Percentiles rank a stretch among this genome's conserved stretches.
These are phyloP conservation scores for Trypanosoma avium DNA, from an alignment of 208 protist genomes.

Conservation along the genomic window DNA sequence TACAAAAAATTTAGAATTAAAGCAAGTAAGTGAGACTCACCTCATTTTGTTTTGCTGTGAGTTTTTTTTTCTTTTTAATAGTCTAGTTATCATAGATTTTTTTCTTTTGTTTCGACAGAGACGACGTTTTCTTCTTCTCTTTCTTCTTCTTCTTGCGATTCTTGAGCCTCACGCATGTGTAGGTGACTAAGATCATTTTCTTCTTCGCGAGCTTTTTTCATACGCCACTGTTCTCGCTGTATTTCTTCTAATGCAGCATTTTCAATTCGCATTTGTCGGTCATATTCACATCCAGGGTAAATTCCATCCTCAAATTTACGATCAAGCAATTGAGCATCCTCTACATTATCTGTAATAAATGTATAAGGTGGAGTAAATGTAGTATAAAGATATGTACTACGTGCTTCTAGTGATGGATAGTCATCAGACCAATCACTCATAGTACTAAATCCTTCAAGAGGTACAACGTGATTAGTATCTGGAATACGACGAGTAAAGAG, in stretches of 20 bases:
- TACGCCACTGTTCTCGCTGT: slow-evolving; percentile 51
- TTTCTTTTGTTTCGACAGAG: neutral
- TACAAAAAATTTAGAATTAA: slow-evolving; percentile 15
- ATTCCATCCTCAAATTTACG: slow-evolving; percentile 90
- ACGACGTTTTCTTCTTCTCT: slow-evolving; percentile 20
- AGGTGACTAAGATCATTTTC: slow-evolving; percentile 2
- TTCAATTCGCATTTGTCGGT: slow-evolving; percentile 76
- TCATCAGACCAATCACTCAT: slow-evolving; percentile 92
- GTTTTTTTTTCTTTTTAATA: neutral
- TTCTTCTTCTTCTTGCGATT: slow-evolving; percentile 10
- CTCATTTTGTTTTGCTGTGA: neutral
- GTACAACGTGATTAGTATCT: slow-evolving; percentile 86
- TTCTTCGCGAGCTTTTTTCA: slow-evolving; percentile 25
- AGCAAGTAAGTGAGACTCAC: too few species aligned
- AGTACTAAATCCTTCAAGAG: slow-evolving; percentile 77
- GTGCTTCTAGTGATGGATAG: slow-evolving; percentile 88
- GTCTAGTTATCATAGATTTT: neutral
- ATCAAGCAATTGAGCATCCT: slow-evolving; percentile 78
- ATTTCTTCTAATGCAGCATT: slow-evolving; percentile 52
- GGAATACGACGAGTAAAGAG: slow-evolving; percentile 86
- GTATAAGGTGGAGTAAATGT: slow-evolving; percentile 80
- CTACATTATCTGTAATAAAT: slow-evolving; percentile 60
- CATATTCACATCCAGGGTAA: slow-evolving; percentile 80
- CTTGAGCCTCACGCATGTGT: slow-evolving; percentile 10
- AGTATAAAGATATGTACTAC: slow-evolving; percentile 89